phyloP scores from a whole-genome alignment of 495 filamentous ascomycete genomes.

The Elasticomyces elasticus region DNA sequence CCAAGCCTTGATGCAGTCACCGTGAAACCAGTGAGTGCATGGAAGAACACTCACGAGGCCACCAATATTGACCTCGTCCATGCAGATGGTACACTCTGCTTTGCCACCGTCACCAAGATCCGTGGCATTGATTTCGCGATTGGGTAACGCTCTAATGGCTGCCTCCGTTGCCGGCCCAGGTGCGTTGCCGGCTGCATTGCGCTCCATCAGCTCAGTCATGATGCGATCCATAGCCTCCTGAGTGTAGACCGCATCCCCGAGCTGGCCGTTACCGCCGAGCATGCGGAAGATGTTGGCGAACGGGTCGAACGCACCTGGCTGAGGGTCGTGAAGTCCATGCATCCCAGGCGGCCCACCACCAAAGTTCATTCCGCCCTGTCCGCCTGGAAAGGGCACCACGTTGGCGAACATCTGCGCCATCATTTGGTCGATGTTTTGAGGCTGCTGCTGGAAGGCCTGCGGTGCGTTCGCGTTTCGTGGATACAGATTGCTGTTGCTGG shows the following conservation, averaged over 20 bases:
- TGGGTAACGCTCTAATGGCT: slow-evolving; percentile 65
- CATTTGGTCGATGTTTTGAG: slow-evolving; percentile 19
- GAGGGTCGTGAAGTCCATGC: background rate
- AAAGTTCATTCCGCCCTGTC: background rate
- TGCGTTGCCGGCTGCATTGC: slow-evolving; percentile 61
- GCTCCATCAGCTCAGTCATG: slow-evolving; percentile 78
- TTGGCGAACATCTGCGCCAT: slow-evolving; percentile 19
- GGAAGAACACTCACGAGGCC: slow-evolving; percentile 71
- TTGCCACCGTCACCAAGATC: slow-evolving; percentile 56
- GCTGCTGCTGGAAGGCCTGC: slow-evolving; percentile 17
- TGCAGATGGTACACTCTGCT: slow-evolving; percentile 86
- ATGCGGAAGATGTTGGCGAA: slow-evolving; percentile 17
- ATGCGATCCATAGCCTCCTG: slow-evolving; percentile 87
- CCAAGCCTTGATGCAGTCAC: slow-evolving; percentile 66
- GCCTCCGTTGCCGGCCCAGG: slow-evolving; percentile 68
- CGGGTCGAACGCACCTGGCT: background rate
- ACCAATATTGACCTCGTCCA: slow-evolving; percentile 68
- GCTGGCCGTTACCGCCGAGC: slow-evolving; percentile 33
- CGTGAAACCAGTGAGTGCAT: slow-evolving; percentile 89
- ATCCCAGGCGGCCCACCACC: slow-evolving; percentile 6
- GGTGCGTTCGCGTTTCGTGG: slow-evolving; percentile 27
- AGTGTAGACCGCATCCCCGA: slow-evolving; percentile 81
- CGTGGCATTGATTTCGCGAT: slow-evolving; percentile 48
- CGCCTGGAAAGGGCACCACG: slow-evolving; percentile 4
- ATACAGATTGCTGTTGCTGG: slow-evolving; percentile 12